These are phyloP conservation scores for Ophiostoma montium DNA, from an alignment of 2,329 filamentous ascomycete species.

Conservation along the genomic window DNA sequence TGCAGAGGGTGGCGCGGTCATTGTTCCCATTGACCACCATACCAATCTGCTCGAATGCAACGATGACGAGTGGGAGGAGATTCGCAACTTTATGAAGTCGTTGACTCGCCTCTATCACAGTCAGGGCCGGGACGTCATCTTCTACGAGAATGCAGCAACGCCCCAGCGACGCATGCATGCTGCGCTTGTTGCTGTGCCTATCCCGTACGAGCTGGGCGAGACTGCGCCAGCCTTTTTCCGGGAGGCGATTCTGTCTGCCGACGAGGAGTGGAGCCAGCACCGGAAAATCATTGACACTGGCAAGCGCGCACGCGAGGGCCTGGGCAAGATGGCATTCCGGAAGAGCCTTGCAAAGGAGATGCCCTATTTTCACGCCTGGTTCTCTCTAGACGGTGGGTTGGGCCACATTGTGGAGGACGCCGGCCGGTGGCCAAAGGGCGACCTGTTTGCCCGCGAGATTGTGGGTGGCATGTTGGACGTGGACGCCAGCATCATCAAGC, in stretches of 20 bases:
- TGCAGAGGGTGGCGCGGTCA: conserved; percentile 64
- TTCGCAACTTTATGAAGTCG: conserved; percentile 98
- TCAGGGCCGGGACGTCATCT: conserved; percentile 81
- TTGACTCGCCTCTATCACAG: conserved; percentile 90
- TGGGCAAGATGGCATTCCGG: conserved; percentile 72
- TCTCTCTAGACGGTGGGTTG: conserved; percentile 77
- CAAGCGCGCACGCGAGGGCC: conserved; percentile 45
- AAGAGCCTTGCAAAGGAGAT: conserved; percentile 80
- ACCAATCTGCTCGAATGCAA: conserved; percentile 93
- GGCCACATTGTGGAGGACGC: conserved; percentile 86
- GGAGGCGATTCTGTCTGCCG: conserved; percentile 76
- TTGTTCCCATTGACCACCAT: conserved; percentile 77
- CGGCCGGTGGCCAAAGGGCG: conserved; percentile 73
- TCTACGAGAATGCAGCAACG: conserved; percentile 90
- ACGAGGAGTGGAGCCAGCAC: conserved; percentile 94
- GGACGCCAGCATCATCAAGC: conserved; percentile 71
- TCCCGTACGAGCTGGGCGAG: conserved; percentile 83
- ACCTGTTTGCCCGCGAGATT: conserved; percentile 84
- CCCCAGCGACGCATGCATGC: conserved; percentile 71
- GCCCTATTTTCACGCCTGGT: conserved; percentile 98
- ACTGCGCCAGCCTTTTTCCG: conserved; percentile 89
- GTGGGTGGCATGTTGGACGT: conserved; percentile 84
- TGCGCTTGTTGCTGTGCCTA: conserved; percentile 69
- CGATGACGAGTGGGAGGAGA: conserved; percentile 98
- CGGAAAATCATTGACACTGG: conserved; percentile 85